A percentile compares a stretch with the other conserved stretches of the same genome.
Conservation (phyloP, 164 flowering plant genomes). For the Nelumbo lutea region DNA sequence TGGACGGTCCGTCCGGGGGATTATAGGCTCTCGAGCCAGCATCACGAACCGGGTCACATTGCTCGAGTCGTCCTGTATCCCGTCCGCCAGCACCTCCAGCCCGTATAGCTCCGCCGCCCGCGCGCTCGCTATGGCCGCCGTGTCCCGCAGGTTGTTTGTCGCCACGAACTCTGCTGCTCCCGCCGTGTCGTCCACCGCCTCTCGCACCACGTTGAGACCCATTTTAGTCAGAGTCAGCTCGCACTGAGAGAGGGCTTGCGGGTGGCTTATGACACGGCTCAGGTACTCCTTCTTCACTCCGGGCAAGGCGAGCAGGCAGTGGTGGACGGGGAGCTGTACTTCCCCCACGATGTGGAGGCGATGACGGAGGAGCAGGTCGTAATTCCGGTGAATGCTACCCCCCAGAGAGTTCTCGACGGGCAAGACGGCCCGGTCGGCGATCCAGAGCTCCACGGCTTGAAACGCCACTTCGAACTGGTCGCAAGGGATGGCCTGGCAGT, state of each 20-base stretch:
- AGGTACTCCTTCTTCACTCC: slow-evolving; percentile 54
- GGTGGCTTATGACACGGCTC: slow-evolving; percentile 60
- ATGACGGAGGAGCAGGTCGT: slow-evolving; percentile 75
- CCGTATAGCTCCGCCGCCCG: slow-evolving; percentile 73
- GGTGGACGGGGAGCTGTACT: slow-evolving; percentile 65
- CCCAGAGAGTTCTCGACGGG: slow-evolving; percentile 74
- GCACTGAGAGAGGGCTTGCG: slow-evolving; percentile 68
- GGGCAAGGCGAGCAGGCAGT: slow-evolving; percentile 67
- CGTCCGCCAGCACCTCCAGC: slow-evolving; percentile 45
- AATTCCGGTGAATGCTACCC: slow-evolving; percentile 68
- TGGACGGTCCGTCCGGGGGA: slow-evolving; percentile 66
- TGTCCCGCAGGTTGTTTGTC: slow-evolving; percentile 48
- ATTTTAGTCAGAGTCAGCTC: slow-evolving; percentile 57
- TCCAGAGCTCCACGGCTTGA: slow-evolving; percentile 69
- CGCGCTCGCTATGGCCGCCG: slow-evolving; percentile 65
- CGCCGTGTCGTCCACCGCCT: slow-evolving; percentile 75
- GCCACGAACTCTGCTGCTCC: slow-evolving; percentile 71
- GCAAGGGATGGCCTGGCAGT: slow-evolving; percentile 24
- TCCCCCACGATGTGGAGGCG: slow-evolving; percentile 79
- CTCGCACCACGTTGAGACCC: slow-evolving; percentile 46
- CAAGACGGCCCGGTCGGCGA: slow-evolving; percentile 65
- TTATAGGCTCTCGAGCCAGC: slow-evolving; percentile 74
- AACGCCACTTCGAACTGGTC: slow-evolving; percentile 19
- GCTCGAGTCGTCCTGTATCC: slow-evolving; percentile 61
- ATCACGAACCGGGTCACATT: slow-evolving; percentile 74